phyloP scores from a whole-genome alignment of 805 yeast species.

The Danielia oregonensis region DNA sequence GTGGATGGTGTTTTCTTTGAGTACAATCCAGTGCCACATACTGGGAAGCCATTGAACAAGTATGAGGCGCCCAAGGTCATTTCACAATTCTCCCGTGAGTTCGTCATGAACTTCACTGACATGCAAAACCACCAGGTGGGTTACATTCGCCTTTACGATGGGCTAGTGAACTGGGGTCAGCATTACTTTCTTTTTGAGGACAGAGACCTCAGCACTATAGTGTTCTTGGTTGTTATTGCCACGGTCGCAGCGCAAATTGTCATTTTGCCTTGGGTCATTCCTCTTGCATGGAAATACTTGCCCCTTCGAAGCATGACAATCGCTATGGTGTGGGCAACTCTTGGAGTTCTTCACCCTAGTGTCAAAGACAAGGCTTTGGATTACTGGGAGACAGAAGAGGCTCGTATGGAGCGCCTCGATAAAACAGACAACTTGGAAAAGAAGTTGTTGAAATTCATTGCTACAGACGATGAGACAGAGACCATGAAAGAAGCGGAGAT shows the following conservation, averaged over 20 bases:
- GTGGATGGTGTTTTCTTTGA: constrained; percentile 14
- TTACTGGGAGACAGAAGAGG: constrained; percentile 58
- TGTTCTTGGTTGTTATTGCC: constrained; percentile 39
- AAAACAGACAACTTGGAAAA: constrained; percentile 48
- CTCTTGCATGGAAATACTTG: constrained; percentile 24
- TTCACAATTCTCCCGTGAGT: constrained; percentile 76
- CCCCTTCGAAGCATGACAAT: constrained; percentile 28
- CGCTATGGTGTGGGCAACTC: constrained; percentile 49
- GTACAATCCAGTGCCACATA: constrained; percentile 37
- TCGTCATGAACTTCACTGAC: constrained; percentile 74
- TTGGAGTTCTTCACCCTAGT: constrained; percentile 48
- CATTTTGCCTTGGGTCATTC: constrained; percentile 27
- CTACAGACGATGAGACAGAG: constrained; percentile 6
- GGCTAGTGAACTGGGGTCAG: constrained; percentile 42
- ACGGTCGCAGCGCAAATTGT: constrained; percentile 17
- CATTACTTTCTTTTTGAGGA: constrained; percentile 63
- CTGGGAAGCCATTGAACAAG: constrained; percentile 43
- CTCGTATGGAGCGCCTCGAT: constrained; percentile 49
- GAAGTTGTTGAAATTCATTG: constrained; percentile 16
- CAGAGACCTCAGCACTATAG: constrained; percentile 53
- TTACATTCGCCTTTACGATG: constrained; percentile 63
- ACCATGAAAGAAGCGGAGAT: constrained; percentile 50
- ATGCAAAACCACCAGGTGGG: constrained; percentile 75
- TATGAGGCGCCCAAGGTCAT: constrained; percentile 63
- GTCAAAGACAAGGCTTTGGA: constrained; percentile 46